phyloP scores from a whole-genome alignment of 352 stramenopile species.

The Globisporangium spiculum region DNA sequence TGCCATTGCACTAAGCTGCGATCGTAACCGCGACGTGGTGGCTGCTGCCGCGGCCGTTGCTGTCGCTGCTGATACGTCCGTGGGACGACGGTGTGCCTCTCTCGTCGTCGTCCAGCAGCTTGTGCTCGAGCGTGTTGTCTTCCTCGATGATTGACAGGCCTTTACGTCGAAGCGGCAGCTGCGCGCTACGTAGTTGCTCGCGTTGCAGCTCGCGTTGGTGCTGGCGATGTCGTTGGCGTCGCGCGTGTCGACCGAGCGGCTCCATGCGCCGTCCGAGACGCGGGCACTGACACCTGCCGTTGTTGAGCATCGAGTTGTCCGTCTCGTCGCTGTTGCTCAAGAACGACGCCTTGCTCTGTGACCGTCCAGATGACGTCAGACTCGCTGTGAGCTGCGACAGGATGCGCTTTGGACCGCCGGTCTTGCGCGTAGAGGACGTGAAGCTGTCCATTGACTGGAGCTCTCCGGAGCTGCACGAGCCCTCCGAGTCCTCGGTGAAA shows the following conservation, averaged over 20 bases:
- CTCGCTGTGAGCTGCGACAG: constrained; percentile 14
- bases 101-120: constrained; percentile 11
- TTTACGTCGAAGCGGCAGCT: background rate
- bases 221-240: constrained; percentile 1
- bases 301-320: background rate
- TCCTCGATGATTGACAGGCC: constrained; percentile 16
- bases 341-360: constrained; percentile 9
- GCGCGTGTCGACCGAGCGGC: constrained; percentile 1
- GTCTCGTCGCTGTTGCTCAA: constrained; percentile 17
- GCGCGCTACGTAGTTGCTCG: background rate
- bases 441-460: constrained; percentile 7
- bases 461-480: constrained; percentile 10
- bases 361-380: constrained; percentile 6
- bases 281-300: constrained; percentile 10
- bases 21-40: constrained; percentile 6
- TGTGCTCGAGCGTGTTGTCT: constrained; percentile 16
- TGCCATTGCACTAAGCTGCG: background rate
- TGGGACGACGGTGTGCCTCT: background rate
- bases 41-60: background rate
- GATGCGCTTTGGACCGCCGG: constrained; percentile 3
- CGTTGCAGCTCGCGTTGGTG: constrained; percentile 1
- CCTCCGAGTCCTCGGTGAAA: constrained; percentile 11
- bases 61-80: background rate
- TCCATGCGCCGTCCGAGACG: constrained; percentile 19
- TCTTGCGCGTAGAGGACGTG: constrained; percentile 1